Conservation (phyloP, 2,329 filamentous ascomycete species). For the Sclerotinia trifoliorum region DNA sequence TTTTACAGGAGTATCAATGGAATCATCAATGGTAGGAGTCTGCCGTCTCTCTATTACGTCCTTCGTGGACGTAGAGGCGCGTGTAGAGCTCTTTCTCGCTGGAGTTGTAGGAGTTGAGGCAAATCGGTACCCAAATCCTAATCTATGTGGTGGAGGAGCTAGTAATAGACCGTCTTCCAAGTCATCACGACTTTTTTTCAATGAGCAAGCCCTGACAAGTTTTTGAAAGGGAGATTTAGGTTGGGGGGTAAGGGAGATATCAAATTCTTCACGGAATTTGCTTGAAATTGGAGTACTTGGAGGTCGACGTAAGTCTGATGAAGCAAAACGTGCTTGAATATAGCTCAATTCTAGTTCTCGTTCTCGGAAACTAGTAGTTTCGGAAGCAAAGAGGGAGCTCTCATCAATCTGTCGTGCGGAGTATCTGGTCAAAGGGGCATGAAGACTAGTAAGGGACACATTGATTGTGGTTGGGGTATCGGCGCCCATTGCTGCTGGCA, state of each 20-base stretch:
- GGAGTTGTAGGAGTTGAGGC: constrained; percentile 1
- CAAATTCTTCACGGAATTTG: constrained; percentile 39
- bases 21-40: constrained; percentile 3
- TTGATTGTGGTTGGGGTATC: constrained; percentile 24
- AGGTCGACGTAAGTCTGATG: constrained; percentile 25
- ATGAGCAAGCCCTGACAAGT: constrained; percentile 19
- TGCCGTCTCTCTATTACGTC: not conserved
- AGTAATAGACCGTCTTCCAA: constrained; percentile 11
- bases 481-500: not conserved
- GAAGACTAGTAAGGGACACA: constrained; percentile 26
- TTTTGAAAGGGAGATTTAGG: constrained; percentile 21
- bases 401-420: constrained; percentile 29
- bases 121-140: constrained; percentile 28
- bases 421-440: constrained; percentile 25
- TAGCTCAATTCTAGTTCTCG: constrained; percentile 33
- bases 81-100: not conserved
- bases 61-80: not conserved
- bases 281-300: constrained; percentile 35
- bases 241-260: constrained; percentile 21
- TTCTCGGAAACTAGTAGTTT: constrained; percentile 36
- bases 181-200: constrained; percentile 8
- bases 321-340: constrained; percentile 33
- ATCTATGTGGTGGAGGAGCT: constrained; percentile 8
- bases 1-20: constrained; percentile 15
- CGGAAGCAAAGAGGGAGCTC: constrained; percentile 34